phyloP scores from a whole-genome alignment of 495 filamentous ascomycete genomes.

The Penicillium psychrofluorescens region DNA sequence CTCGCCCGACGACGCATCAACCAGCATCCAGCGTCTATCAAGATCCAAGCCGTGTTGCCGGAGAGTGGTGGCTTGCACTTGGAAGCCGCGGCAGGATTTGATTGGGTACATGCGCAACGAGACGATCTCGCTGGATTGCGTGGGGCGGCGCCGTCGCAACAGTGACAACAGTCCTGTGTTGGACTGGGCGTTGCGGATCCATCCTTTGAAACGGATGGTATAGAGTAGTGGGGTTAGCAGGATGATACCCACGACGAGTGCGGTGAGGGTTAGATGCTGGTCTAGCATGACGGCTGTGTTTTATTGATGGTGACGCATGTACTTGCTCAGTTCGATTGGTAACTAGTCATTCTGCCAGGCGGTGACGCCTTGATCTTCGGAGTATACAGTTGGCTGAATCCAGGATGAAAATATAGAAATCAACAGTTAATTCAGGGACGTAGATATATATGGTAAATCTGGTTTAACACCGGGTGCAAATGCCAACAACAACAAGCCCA shows the following conservation, averaged over 20 bases:
- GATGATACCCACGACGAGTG: conserved; percentile 7
- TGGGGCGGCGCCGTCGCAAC: conserved; percentile 9
- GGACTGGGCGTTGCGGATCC: conserved; percentile 1
- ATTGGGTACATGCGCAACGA: conserved; percentile 76
- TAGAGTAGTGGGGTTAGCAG: conserved; percentile 7
- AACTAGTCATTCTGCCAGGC: too few relatives aligned
- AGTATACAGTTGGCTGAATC: too few relatives aligned
- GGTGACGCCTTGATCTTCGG: too few relatives aligned
- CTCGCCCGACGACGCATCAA: conserved; percentile 26
- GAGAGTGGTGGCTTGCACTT: conserved; percentile 57
- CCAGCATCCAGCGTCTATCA: conserved; percentile 57
- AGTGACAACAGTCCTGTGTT: background rate
- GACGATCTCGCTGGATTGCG: conserved; percentile 26
- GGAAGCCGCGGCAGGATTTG: conserved; percentile 79
- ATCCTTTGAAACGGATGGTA: conserved; percentile 7
- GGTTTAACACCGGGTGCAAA: too few relatives aligned
- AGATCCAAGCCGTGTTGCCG: conserved; percentile 68
- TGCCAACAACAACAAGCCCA: too few relatives aligned
- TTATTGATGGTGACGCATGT: too few relatives aligned
- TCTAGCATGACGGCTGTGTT: background rate
- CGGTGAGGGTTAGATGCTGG: background rate
- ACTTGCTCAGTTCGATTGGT: too few relatives aligned
- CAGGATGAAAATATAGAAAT: too few relatives aligned
- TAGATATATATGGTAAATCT: too few relatives aligned
- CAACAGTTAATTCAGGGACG: too few relatives aligned